Evolutionary conservation across 2,329 filamentous ascomycete genomes (phyloP).

Genomic region (Fusarium sp.): DNA sequence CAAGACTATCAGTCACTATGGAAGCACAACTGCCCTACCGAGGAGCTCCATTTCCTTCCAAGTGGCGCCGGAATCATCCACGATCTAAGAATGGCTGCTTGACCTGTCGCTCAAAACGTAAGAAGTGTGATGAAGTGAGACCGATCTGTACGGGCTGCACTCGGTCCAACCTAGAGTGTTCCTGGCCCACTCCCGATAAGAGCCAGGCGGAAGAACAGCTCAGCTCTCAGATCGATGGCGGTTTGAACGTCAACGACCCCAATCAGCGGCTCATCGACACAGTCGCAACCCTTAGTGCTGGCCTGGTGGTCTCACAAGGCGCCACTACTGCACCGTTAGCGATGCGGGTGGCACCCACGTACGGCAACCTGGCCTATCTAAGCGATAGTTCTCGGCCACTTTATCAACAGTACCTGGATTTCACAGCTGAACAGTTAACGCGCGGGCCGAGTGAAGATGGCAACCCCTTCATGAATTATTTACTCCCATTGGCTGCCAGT

Average conservation of each 20-base stretch:
- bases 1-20: neutral
- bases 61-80: constrained; percentile 17
- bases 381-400: constrained; percentile 1
- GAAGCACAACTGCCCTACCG: neutral
- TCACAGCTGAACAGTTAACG: constrained; percentile 7
- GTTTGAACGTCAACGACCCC: neutral
- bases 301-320: neutral
- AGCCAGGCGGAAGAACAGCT: neutral
- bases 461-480: constrained; percentile 13
- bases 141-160: neutral
- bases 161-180: neutral
- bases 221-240: neutral
- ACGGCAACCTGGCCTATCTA: constrained; percentile 14
- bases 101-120: constrained; percentile 12
- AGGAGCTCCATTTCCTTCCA: constrained; percentile 8
- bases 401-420: constrained; percentile 11
- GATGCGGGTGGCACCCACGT: neutral
- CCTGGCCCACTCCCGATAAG: neutral
- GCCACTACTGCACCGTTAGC: neutral
- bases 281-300: neutral
- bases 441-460: constrained; percentile 1
- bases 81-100: constrained; percentile 18
- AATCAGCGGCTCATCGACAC: neutral
- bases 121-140: constrained; percentile 12
- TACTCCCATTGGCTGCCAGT: constrained; percentile 6